phyloP scores from a whole-genome alignment of 257 asterid species.

The Solanum dulcamara region DNA sequence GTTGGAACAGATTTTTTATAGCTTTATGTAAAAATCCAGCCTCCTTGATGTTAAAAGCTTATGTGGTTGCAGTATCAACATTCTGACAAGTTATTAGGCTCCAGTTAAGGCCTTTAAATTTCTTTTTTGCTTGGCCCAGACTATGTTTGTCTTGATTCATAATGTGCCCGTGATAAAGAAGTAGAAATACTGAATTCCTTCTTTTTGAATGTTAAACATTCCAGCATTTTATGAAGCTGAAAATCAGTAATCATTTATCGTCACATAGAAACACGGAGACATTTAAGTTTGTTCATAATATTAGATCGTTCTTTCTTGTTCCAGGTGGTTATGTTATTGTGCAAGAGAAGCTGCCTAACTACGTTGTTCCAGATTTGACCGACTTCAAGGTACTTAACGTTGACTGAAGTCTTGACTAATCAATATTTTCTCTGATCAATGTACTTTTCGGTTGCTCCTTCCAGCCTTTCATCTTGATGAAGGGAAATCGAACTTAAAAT shows the following conservation, averaged over 20 bases:
- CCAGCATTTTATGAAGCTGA: neutral
- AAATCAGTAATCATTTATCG: neutral
- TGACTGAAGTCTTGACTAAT: neutral
- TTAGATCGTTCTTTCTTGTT: neutral
- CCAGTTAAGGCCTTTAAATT: neutral
- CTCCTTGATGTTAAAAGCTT: neutral
- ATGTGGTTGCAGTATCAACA: neutral
- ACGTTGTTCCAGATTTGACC: conserved; percentile 74
- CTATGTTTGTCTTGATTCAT: neutral
- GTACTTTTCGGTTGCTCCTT: neutral
- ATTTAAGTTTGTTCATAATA: neutral
- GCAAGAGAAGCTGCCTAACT: conserved; percentile 74
- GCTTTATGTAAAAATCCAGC: neutral
- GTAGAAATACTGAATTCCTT: neutral
- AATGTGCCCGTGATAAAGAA: neutral
- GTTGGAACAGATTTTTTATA: neutral
- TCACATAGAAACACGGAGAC: neutral
- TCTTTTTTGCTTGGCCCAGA: neutral
- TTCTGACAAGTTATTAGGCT: neutral
- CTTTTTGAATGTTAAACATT: neutral
- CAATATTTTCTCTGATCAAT: neutral
- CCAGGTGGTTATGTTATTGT: conserved; percentile 73
- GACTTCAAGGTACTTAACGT: conserved; percentile 53
- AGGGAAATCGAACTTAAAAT: neutral
- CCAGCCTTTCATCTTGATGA: neutral